These are phyloP conservation scores for Paraurostyla sp. DNA, from an alignment of 73 alveolate species.

Conservation along the genomic window DNA sequence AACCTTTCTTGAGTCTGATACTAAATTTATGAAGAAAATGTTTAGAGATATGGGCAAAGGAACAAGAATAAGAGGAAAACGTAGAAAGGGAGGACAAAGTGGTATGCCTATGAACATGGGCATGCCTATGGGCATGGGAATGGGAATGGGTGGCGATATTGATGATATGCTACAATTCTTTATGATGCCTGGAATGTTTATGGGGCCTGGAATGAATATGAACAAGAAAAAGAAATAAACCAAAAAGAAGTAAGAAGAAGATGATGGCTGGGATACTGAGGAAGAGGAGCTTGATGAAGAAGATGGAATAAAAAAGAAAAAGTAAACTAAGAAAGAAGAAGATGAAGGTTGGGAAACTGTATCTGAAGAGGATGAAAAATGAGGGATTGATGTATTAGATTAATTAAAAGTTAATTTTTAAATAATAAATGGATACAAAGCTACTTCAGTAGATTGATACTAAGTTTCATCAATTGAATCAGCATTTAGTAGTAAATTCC, in stretches of 20 bases:
- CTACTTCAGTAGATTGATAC: not conserved
- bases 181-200: slow-evolving; percentile 41
- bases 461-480: not conserved
- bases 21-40: slow-evolving; percentile 49
- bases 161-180: slow-evolving; percentile 27
- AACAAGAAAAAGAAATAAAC: slow-evolving; percentile 20
- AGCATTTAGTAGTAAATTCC: not conserved
- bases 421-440: not conserved
- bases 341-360: slow-evolving; percentile 64
- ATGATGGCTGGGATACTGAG: slow-evolving; percentile 47
- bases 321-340: not conserved
- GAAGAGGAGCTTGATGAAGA: slow-evolving; percentile 30
- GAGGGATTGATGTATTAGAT: not conserved
- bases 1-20: slow-evolving; percentile 39
- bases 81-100: slow-evolving; percentile 30
- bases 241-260: not conserved
- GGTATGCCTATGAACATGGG: not conserved
- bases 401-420: not conserved
- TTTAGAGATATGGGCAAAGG: slow-evolving; percentile 38
- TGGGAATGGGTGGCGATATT: slow-evolving; percentile 7
- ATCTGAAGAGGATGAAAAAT: slow-evolving; percentile 44
- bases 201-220: not conserved
- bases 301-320: not conserved
- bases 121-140: slow-evolving; percentile 35
- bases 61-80: slow-evolving; percentile 14